Conservation (phyloP, 179 eudicot species). For the Actinidia arguta region DNA sequence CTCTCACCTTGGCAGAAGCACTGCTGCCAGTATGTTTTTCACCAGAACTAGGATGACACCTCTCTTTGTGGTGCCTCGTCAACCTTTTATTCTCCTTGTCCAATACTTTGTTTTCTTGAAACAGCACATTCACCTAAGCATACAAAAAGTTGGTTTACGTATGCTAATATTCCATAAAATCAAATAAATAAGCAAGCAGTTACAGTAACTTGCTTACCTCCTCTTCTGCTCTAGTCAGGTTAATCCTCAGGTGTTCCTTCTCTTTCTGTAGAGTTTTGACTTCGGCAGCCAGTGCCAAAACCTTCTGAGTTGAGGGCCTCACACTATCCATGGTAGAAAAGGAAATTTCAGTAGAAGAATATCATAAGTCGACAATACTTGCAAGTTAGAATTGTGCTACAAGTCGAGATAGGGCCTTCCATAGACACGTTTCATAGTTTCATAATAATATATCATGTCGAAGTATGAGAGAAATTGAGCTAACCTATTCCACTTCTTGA, state of each 20-base stretch:
- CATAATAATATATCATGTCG: background rate
- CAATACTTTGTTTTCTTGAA: slow-evolving; percentile 60
- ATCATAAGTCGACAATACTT: background rate
- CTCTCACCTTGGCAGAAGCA: slow-evolving; percentile 63
- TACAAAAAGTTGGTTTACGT: background rate
- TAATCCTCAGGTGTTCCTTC: slow-evolving; percentile 72
- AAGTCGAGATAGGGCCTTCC: background rate
- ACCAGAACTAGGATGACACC: slow-evolving; percentile 56
- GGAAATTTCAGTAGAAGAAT: slow-evolving; percentile 8
- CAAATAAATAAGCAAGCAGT: background rate
- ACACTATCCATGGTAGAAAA: slow-evolving; percentile 40
- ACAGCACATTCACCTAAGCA: slow-evolving; percentile 66
- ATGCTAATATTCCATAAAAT: background rate
- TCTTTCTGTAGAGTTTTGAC: slow-evolving; percentile 58
- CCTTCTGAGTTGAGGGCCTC: slow-evolving; percentile 67
- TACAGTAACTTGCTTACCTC: slow-evolving; percentile 55
- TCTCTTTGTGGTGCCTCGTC: slow-evolving; percentile 53
- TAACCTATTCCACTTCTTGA: slow-evolving; percentile 64
- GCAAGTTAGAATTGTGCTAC: background rate
- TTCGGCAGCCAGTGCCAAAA: slow-evolving; percentile 68
- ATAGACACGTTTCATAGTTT: background rate
- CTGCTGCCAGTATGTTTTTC: slow-evolving; percentile 57
- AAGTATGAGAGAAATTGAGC: slow-evolving; percentile 5
- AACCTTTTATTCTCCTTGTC: slow-evolving; percentile 70
- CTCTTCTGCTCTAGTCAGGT: slow-evolving; percentile 87